Percentiles rank a stretch among this genome's conserved stretches.
Conservation (phyloP, 345 rosid species). For the Corchorus capsularis region DNA sequence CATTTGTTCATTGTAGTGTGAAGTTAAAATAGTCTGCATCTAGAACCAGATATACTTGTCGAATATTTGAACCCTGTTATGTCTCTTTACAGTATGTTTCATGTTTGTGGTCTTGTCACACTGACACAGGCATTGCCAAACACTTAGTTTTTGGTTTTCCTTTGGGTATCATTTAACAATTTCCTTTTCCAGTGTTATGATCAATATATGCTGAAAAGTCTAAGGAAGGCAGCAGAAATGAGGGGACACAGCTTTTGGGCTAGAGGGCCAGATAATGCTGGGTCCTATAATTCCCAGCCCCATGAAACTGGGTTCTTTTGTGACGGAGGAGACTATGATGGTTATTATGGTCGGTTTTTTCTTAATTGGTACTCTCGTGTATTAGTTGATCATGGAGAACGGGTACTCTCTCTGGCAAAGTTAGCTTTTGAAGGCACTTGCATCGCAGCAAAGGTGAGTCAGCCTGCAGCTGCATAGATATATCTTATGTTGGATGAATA, state of each 20-base stretch:
- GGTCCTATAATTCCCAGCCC: conserved; percentile 84
- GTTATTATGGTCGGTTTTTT: conserved; percentile 92
- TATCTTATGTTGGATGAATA: conserved; percentile 9
- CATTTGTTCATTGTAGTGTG: neutral
- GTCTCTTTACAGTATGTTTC: neutral
- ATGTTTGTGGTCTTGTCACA: conserved; percentile 1
- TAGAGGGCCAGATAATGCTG: conserved; percentile 86
- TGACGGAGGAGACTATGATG: conserved; percentile 95
- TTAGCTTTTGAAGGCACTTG: conserved; percentile 76
- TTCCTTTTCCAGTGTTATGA: conserved; percentile 76
- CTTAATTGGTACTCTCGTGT: conserved; percentile 89
- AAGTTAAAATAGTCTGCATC: neutral
- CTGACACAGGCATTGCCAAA: neutral
- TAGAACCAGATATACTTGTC: neutral
- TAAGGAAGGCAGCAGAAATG: conserved; percentile 82
- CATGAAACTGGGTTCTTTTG: conserved; percentile 90
- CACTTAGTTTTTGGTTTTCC: neutral
- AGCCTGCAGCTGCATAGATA: conserved; percentile 15
- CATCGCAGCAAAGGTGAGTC: conserved; percentile 80
- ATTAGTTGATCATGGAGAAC: conserved; percentile 80
- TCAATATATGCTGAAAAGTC: conserved; percentile 69
- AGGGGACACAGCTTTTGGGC: conserved; percentile 86
- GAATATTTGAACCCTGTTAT: neutral
- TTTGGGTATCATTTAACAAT: neutral
- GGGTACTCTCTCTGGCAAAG: conserved; percentile 77